Evolutionary conservation across 2,329 filamentous ascomycete genomes (phyloP), one percentile per base, ranked within the genome.

Genomic region (Penicillium sp.): DNA sequence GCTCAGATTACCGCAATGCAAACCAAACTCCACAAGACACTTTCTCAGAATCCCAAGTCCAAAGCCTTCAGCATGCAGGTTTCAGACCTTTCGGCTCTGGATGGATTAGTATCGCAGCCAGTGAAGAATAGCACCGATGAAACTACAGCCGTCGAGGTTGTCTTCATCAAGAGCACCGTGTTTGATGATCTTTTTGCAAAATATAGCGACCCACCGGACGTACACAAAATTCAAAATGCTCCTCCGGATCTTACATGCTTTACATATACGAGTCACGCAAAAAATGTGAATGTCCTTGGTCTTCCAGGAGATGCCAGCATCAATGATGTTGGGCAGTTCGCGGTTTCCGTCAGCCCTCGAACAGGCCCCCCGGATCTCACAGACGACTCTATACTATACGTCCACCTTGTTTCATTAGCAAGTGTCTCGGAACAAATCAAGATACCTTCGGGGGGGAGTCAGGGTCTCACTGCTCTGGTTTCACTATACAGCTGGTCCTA

Each of bases 401-500:
- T 46, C 3, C 43, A 46, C 9, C 23, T 46, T 23, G 43, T 46
- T 14, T 46, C 43, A 5, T 18, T 46, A 18, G 18, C 3, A 8
- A 26, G 16, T 23, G 23, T 46, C 14, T 3, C 23, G 6, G 20
- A 46, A 18, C 7, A 46, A 6, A 21, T 46, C 20, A 46, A 20
- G 23, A 26, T 12, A 4, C 33, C 7, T 3, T 38, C 33, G 3
- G 14, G 14, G n/a, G n/a, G n/a, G 12, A 14, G 12, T n/a, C 5
- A 46, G 23, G 43, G 7, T 3, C 14, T 46, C 2, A 23, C 20
- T 46, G 18, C 43, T 18, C 5, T 23, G 2, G n/a, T 46, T 21
- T 74, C 71, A 0, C 59, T 79, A 0, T 59, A 73, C 47, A 73
- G 68, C 47, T 80, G 77, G 77, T 67, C 63, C 5, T 78, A 79